These are phyloP conservation scores for Boletus rex-veris DNA, from an alignment of 768 basidiomycete genomes.

Conservation along the genomic window DNA sequence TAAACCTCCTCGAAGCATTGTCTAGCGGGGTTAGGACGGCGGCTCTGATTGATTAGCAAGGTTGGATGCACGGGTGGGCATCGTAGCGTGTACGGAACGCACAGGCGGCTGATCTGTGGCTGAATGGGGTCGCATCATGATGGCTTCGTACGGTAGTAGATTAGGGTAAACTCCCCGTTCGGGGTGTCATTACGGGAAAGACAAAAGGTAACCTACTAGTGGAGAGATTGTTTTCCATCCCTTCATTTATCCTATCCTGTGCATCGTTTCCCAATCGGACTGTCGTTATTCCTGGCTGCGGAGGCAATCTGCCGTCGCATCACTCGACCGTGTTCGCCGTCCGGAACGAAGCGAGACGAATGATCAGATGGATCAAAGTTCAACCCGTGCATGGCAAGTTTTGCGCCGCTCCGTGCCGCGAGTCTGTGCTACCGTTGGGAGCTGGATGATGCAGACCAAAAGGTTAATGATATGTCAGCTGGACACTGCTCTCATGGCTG, in stretches of 20 bases:
- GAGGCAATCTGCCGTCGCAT: slow-evolving; percentile 3
- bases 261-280: slow-evolving; percentile 8
- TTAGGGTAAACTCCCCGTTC: not conserved
- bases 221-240: not conserved
- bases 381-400: no score
- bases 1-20: slow-evolving; percentile 8
- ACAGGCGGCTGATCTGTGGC: not conserved
- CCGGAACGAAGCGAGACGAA: slow-evolving; percentile 7
- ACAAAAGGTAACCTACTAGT: not conserved
- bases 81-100: not conserved
- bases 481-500: no score
- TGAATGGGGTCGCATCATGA: not conserved
- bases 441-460: no score
- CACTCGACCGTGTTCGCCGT: slow-evolving; percentile 4
- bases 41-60: slow-evolving; percentile 15
- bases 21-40: slow-evolving; percentile 1
- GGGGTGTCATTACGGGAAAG: not conserved
- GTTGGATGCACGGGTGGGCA: not conserved
- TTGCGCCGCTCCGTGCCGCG: no score
- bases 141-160: not conserved
- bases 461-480: no score
- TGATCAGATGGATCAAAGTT: not conserved
- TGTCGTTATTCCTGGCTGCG: slow-evolving; percentile 9
- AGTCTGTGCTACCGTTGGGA: no score
- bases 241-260: slow-evolving; percentile 8